phyloP scores from a whole-genome alignment of 1,284 basidiomycete genomes.

The Cryptococcus sp. region DNA sequence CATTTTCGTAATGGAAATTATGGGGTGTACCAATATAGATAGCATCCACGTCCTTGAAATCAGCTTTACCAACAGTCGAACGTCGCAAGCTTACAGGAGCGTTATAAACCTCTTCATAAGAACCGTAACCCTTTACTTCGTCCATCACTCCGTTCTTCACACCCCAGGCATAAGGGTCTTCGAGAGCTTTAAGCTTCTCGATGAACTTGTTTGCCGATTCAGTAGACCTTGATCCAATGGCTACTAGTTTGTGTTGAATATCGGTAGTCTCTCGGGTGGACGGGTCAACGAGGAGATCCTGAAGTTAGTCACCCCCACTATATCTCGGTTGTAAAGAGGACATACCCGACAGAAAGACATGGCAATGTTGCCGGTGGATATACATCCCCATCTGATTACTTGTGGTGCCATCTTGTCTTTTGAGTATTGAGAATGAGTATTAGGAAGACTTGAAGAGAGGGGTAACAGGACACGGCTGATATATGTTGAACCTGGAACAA shows the following conservation, averaged over 20 bases:
- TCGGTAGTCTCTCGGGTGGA: conserved; percentile 61
- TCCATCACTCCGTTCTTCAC: conserved; percentile 29
- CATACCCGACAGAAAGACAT: conserved; percentile 36
- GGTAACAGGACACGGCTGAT: too few species aligned
- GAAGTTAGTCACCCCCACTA: not conserved
- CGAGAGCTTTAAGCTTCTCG: conserved; percentile 39
- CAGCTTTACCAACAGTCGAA: not conserved
- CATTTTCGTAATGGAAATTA: conserved; percentile 74
- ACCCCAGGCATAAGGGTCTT: conserved; percentile 26
- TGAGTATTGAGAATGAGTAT: not conserved
- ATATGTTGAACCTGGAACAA: too few species aligned
- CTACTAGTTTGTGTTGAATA: conserved; percentile 68
- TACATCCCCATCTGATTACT: conserved; percentile 45
- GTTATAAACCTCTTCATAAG: conserved; percentile 70
- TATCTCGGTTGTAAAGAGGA: not conserved
- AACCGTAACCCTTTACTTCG: conserved; percentile 64
- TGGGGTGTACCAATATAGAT: conserved; percentile 87
- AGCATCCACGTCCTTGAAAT: conserved; percentile 63
- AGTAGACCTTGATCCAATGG: conserved; percentile 71
- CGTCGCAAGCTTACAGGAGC: conserved; percentile 54
- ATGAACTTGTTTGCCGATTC: conserved; percentile 71
- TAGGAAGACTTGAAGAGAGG: too few species aligned
- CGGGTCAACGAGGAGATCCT: conserved; percentile 35
- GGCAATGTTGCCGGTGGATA: conserved; percentile 47
- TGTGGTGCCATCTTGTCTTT: not conserved